Base-by-base conservation (phyloP, 805 yeast species). In the Ogataea zsoltii region DNA sequence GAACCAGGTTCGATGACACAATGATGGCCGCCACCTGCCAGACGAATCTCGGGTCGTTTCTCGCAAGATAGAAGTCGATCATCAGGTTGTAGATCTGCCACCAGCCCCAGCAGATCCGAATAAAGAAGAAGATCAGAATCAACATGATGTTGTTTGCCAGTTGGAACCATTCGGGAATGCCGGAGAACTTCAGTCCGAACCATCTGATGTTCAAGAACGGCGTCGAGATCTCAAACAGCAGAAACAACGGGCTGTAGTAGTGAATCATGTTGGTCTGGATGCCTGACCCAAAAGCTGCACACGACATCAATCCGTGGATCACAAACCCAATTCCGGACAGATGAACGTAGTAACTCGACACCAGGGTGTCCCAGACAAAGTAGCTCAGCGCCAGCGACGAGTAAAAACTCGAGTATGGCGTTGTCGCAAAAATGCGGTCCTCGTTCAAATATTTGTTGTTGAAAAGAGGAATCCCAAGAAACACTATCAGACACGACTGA, bases 91-190 rank as follows among this genome's bases (percentile, higher is more conserved):
- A 48, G 13, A 65, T 66, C 44, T 67, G 70, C 45, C 60, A 66
- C 71, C 71, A 67, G 33, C 72, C 72, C 70, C 70, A 68, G 30
- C 60, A 56, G 30, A 68, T 62, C 39, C 72, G 55, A 17, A 66
- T 57, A 23, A 61, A 60, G 51, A 68, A 67, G 53, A 68, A 68
- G 13, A 66, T 53, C 39, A 57, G 43, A 41, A 68, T 63, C 40
- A 68, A 57, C 16, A 67, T 53, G 25, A 61, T 53, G 53, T 68
- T 68, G 49, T 68, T 68, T 25, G 59, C 38, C 46, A 68, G 51
- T 51, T 65, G 59, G 42, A 61, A 38, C 25, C 52, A 55, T n/a
- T 51, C 63, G 32, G 63, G 57, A 13, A 68, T 46, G 12, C 44
- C 23, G 13, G 58, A 49, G 37, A 64, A 65, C 50, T 65, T 66